phyloP scores from a whole-genome alignment of 1,139 yeast species.

The Pneumocystis sp. region DNA sequence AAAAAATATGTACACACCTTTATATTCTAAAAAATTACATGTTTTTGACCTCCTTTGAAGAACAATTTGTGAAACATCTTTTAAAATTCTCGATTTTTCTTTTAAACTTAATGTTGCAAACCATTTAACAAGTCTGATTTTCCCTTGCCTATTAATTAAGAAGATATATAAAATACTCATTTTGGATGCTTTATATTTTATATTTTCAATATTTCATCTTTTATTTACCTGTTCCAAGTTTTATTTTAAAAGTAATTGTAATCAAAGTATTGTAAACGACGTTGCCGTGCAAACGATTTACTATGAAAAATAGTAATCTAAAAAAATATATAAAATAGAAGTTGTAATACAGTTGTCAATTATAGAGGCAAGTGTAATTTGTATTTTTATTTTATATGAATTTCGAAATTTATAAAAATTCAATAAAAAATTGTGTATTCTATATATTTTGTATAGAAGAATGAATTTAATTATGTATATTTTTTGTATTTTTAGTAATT shows the following conservation, averaged over 20 bases:
- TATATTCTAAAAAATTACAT: slow-evolving; percentile 91
- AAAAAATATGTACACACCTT: slow-evolving; percentile 23
- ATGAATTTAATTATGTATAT: too few relatives aligned
- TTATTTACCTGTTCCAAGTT: background rate
- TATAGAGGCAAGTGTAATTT: too few relatives aligned
- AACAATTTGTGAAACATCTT: slow-evolving; percentile 75
- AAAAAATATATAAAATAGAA: too few relatives aligned
- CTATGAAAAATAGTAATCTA: too few relatives aligned
- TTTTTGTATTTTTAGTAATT: background rate
- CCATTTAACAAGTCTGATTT: slow-evolving; percentile 88
- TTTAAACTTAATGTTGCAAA: slow-evolving; percentile 65
- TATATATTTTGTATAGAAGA: background rate
- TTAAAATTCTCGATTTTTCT: slow-evolving; percentile 67
- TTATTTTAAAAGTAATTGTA: background rate
- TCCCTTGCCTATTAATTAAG: slow-evolving; percentile 84
- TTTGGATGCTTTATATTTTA: background rate
- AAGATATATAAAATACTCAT: slow-evolving; percentile 35
- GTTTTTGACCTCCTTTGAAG: slow-evolving; percentile 77
- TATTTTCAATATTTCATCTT: background rate
- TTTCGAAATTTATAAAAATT: too few relatives aligned
- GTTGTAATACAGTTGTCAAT: too few relatives aligned
- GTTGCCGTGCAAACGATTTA: background rate
- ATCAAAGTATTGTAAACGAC: background rate
- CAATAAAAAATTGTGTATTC: too few relatives aligned
- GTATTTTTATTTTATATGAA: too few relatives aligned